Conservation (phyloP, 2,329 filamentous ascomycete genomes). For the Davidsoniella virescens region DNA sequence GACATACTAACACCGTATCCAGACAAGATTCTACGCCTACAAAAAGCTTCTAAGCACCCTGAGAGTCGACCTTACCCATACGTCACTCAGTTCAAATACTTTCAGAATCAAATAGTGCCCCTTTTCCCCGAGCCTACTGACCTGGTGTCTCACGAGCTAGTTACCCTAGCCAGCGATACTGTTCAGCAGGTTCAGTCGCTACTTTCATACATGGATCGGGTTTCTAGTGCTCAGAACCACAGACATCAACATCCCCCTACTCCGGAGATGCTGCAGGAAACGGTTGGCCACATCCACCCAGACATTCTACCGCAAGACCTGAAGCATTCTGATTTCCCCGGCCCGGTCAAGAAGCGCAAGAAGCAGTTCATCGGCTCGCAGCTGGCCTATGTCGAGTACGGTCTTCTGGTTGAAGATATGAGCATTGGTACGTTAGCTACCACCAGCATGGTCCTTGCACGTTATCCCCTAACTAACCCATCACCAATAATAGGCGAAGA, state of each 20-base stretch:
- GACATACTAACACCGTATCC: neutral
- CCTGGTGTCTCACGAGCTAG: constrained; percentile 39
- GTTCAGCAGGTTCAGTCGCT: constrained; percentile 34
- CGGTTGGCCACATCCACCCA: constrained; percentile 1
- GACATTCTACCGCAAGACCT: constrained; percentile 8
- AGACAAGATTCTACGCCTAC: constrained; percentile 14
- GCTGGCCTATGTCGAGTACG: constrained; percentile 37
- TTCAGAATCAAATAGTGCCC: constrained; percentile 11
- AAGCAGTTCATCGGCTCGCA: constrained; percentile 32
- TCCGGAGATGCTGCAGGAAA: constrained; percentile 10
- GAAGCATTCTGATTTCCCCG: neutral
- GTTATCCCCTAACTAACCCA: constrained; percentile 3
- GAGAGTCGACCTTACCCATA: constrained; percentile 13
- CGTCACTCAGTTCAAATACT: constrained; percentile 13
- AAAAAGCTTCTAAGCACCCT: constrained; percentile 13
- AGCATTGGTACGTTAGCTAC: constrained; percentile 22
- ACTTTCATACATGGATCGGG: constrained; percentile 32
- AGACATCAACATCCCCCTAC: constrained; percentile 8
- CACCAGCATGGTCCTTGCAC: neutral
- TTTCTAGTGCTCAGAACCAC: constrained; percentile 12
- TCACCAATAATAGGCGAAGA: constrained; percentile 16
- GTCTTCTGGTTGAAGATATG: constrained; percentile 63
- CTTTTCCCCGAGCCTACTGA: constrained; percentile 13
- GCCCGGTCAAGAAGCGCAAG: constrained; percentile 19
- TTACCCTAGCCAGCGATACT: constrained; percentile 24